These are phyloP conservation scores for Syncephalastrum sp. DNA, from an alignment of 371 early-diverging fungal genomes.

Conservation along the genomic window DNA sequence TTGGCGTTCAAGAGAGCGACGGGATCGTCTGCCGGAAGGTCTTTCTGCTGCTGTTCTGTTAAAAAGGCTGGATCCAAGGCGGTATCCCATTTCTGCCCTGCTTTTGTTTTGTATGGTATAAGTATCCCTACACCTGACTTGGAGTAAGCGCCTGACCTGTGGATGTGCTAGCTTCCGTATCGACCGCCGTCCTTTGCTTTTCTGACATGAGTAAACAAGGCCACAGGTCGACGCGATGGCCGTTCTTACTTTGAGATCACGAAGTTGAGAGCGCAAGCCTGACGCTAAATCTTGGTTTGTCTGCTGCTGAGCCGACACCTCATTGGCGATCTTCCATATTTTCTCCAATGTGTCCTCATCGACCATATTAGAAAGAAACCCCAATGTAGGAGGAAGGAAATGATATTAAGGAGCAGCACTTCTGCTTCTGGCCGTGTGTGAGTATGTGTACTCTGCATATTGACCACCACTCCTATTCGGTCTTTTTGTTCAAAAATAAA, in stretches of 20 bases:
- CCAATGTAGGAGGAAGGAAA: conserved; percentile 10
- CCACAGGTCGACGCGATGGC: not conserved
- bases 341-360: conserved; percentile 36
- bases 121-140: not conserved
- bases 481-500: too few species aligned
- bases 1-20: conserved; percentile 8
- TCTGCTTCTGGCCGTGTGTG: too few species aligned
- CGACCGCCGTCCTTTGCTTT: conserved; percentile 12
- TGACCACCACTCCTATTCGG: too few species aligned
- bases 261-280: conserved; percentile 17
- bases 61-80: not conserved
- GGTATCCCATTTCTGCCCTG: too few species aligned
- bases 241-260: conserved; percentile 31
- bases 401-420: too few species aligned
- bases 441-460: too few species aligned
- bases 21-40: conserved; percentile 6
- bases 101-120: too few species aligned
- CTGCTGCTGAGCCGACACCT: conserved; percentile 30
- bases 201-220: not conserved
- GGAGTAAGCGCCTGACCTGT: conserved; percentile 2
- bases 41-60: not conserved
- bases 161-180: not conserved
- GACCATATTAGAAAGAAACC: conserved; percentile 16
- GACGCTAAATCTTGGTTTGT: conserved; percentile 32
- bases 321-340: conserved; percentile 32